Evolutionary conservation across 495 filamentous ascomycete genomes (phyloP).

Genomic region (Chaetomium fimeti): DNA sequence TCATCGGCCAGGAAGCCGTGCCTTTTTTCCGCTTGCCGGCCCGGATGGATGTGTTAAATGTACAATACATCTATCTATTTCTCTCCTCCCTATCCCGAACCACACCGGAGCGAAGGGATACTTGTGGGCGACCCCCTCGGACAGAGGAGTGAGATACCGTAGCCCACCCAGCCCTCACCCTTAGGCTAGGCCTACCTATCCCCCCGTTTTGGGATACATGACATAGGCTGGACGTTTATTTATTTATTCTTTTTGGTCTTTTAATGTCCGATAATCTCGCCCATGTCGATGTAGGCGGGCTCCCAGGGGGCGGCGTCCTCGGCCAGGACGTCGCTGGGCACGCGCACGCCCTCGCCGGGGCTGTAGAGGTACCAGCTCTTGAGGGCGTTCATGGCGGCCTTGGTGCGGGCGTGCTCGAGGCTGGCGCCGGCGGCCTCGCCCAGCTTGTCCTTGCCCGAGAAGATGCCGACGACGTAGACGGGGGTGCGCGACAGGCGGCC

Average conservation of each 20-base stretch:
- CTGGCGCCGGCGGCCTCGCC: constrained; percentile 78
- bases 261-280: constrained; percentile 70
- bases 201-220: not conserved
- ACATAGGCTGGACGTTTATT: too few relatives aligned
- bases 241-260: not conserved
- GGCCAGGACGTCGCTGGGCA: constrained; percentile 77
- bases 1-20: constrained; percentile 4
- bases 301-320: constrained; percentile 65
- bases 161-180: too few relatives aligned
- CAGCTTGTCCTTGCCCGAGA: constrained; percentile 79
- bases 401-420: constrained; percentile 70
- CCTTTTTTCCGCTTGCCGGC: constrained; percentile 1
- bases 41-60: constrained; percentile 6
- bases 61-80: constrained; percentile 8
- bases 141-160: too few relatives aligned
- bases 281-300: constrained; percentile 82
- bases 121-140: too few relatives aligned
- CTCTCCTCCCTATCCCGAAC: too few relatives aligned
- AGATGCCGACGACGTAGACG: constrained; percentile 94
- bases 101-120: too few relatives aligned
- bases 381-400: constrained; percentile 78
- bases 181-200: not conserved
- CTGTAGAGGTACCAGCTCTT: constrained; percentile 96
- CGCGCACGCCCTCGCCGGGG: constrained; percentile 60
- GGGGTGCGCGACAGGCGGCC: constrained; percentile 77